Evolutionary conservation across 495 filamentous ascomycete species (phyloP).

Genomic region (Podospora appendiculata): DNA sequence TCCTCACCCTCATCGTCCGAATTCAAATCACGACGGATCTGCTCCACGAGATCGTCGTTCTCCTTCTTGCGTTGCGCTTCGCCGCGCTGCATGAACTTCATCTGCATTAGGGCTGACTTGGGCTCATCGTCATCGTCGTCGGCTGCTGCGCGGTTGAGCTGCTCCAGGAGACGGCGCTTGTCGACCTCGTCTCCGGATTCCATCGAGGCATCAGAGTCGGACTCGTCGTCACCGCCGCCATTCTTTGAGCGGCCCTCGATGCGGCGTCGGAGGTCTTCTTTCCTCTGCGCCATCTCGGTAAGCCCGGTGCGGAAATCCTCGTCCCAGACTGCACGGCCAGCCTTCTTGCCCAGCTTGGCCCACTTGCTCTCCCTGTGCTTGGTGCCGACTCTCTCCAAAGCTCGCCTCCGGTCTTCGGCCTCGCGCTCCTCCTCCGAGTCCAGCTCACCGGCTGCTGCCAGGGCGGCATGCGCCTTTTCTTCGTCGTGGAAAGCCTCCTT

Average conservation of each 20-base stretch:
- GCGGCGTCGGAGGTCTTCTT: conserved; percentile 76
- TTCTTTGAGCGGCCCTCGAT: conserved; percentile 70
- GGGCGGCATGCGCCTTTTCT: conserved; percentile 60
- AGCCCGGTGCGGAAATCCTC: conserved; percentile 71
- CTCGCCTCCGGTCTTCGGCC: conserved; percentile 67
- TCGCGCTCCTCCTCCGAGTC: conserved; percentile 71
- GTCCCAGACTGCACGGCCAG: conserved; percentile 72
- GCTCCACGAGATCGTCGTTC: conserved; percentile 75
- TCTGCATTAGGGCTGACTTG: conserved; percentile 48
- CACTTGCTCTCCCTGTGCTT: conserved; percentile 90
- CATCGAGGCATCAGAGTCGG: conserved; percentile 38
- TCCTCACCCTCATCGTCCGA: conserved; percentile 37
- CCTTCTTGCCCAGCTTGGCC: conserved; percentile 82
- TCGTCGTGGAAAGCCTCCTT: conserved; percentile 71
- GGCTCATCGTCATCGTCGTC: conserved; percentile 22
- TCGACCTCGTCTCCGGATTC: conserved; percentile 47
- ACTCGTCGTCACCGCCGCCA: conserved; percentile 47
- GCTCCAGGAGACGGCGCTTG: conserved; percentile 49
- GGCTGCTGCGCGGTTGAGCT: conserved; percentile 45
- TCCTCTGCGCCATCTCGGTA: conserved; percentile 71
- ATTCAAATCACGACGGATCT: conserved; percentile 64
- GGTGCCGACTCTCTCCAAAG: conserved; percentile 80
- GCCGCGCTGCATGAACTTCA: conserved; percentile 91
- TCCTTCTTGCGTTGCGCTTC: conserved; percentile 66
- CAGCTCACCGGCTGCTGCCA: conserved; percentile 57